Evolutionary conservation across 805 yeast species (phyloP), one percentile per base, ranked within the genome.

Genomic region (Teunomyces panamensis): DNA sequence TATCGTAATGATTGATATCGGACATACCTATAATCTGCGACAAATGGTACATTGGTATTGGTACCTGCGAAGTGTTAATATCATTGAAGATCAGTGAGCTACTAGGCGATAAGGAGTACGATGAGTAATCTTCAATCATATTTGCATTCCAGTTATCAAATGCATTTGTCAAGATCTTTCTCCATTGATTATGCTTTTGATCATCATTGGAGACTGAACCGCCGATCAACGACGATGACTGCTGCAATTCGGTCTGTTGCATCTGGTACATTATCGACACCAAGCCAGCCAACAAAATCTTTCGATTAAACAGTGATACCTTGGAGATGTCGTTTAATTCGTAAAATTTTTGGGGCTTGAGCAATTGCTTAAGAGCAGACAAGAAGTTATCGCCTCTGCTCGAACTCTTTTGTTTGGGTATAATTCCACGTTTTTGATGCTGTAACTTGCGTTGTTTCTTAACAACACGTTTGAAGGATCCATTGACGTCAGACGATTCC

Each of bases 1-100:
- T 80, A 63, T 89, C 96, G 63, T 86, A 84, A 52, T 87, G 89
- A 47, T 87, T 83, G 27, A 85, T 77, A 44, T 87, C 80, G 60
- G 88, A 52, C 51, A 71, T 59, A 1, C 74, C 77, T 39, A 83
- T 78, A 11, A 87, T 80, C 58, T 86, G 91, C 0, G 88, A 81
- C 68, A 86, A 73, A 59, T 88, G 91, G 63, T 81, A 85, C 45
- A 83, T 79, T 0, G 89, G 84, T 49, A 81, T 49, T 1, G 56
- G 56, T 3, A 51, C 53, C 16, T 47, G 49, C 1, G 51, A 27
- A 3, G 54, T 42, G 30, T 39, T 43, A 16, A 53, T 53, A 28
- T 53, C 56, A 39, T 53, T 50, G 44, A 50, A 50, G 11, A 53
- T 47, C 13, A 49, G 48, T 10, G 48, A 44, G 4, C 52, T 44